phyloP scores from a whole-genome alignment of 345 rosid species.

The Theobroma cacao region DNA sequence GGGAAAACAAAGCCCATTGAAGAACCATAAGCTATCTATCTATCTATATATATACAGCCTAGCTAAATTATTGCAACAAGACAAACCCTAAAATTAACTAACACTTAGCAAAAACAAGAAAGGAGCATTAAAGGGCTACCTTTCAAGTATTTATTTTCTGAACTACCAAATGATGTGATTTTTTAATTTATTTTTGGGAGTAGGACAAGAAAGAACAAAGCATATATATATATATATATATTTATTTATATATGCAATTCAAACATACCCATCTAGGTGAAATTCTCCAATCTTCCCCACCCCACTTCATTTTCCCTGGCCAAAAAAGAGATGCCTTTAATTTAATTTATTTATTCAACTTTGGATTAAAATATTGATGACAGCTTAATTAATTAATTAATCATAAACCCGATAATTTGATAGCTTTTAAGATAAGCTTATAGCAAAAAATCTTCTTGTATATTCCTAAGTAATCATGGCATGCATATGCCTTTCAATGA shows the following conservation, averaged over 20 bases:
- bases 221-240: neutral
- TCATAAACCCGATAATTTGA: neutral
- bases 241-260: neutral
- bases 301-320: neutral
- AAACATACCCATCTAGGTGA: neutral
- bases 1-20: neutral
- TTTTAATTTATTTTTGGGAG: neutral
- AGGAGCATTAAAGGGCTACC: neutral
- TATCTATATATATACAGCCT: no score
- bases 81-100: neutral
- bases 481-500: neutral
- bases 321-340: neutral
- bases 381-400: neutral
- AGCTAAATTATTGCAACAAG: neutral
- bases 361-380: neutral
- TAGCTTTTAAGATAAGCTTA: neutral
- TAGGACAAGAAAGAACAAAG: neutral
- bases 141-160: neutral
- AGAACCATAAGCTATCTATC: neutral
- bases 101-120: neutral
- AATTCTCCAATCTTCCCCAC: neutral
- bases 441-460: neutral
- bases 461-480: neutral
- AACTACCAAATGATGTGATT: neutral
- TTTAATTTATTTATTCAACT: neutral